These are phyloP conservation scores for Lachancea quebecensis DNA, from an alignment of 805 yeast genomes.

Conservation along the genomic window DNA sequence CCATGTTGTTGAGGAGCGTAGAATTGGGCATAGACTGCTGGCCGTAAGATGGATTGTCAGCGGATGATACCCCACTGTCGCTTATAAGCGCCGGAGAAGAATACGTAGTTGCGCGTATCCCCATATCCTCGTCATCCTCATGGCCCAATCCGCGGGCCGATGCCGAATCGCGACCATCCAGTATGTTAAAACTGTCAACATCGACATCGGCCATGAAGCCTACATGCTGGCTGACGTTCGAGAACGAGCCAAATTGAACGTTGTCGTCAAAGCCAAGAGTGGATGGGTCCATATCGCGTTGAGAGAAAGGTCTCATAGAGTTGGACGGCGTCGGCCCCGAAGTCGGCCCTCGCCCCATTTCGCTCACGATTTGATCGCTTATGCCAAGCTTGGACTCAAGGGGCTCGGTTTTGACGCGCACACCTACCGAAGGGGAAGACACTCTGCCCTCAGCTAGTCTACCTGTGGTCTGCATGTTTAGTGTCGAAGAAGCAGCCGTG, in stretches of 20 bases:
- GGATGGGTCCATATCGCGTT: not conserved
- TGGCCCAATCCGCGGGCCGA: constrained; percentile 4
- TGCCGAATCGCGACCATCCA: constrained; percentile 10
- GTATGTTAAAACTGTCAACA: constrained; percentile 2
- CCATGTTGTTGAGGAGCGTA: constrained; percentile 1
- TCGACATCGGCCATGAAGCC: constrained; percentile 13
- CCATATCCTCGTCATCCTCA: constrained; percentile 6
- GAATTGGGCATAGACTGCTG: not conserved
- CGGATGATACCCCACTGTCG: constrained; percentile 9
- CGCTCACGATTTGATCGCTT: no score
- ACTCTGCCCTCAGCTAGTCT: no score
- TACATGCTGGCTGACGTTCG: constrained; percentile 12
- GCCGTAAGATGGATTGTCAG: constrained; percentile 1
- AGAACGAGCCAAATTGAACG: constrained; percentile 15
- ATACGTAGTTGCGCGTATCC: constrained; percentile 2
- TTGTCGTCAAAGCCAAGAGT: constrained; percentile 1
- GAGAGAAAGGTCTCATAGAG: constrained; percentile 1
- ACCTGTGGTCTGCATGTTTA: no score
- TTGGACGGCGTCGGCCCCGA: not conserved
- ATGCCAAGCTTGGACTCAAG: not conserved
- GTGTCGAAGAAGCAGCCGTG: constrained; percentile 3
- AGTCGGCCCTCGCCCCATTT: not conserved
- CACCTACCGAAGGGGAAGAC: no score
- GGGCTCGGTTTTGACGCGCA: no score
- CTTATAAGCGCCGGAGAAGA: constrained; percentile 12